These are phyloP conservation scores for Xylaria flabelliformis DNA, from an alignment of 495 filamentous ascomycete genomes.

Conservation along the genomic window DNA sequence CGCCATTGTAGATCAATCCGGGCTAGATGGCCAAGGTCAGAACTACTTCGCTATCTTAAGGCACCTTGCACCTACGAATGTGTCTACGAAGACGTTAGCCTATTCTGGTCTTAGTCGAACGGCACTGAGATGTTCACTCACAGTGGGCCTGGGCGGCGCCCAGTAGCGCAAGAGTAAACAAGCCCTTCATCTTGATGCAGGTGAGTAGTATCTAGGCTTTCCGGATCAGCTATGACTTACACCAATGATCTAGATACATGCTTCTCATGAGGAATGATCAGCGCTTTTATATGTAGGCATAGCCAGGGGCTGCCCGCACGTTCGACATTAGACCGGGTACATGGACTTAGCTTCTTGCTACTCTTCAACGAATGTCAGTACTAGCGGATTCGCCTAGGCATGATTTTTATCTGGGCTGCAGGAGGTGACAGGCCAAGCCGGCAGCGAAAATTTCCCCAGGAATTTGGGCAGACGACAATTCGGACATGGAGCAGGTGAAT, in stretches of 20 bases:
- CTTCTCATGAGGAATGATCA: conserved; percentile 22
- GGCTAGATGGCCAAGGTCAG: conserved; percentile 20
- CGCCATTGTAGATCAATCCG: conserved; percentile 28
- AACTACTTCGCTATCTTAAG: too few species aligned
- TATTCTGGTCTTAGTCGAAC: background rate
- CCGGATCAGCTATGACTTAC: conserved; percentile 8
- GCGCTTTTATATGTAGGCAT: conserved; percentile 23
- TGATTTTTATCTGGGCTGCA: background rate
- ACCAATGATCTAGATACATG: background rate
- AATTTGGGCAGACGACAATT: background rate
- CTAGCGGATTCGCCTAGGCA: background rate
- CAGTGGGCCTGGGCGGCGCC: conserved; percentile 29
- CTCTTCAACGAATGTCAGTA: background rate
- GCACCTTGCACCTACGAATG: conserved; percentile 21
- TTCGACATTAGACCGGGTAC: background rate
- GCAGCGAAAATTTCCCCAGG: background rate
- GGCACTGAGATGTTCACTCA: background rate
- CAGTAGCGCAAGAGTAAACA: conserved; percentile 22
- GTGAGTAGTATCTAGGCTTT: background rate
- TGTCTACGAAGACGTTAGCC: conserved; percentile 24
- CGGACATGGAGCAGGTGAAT: background rate
- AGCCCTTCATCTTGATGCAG: conserved; percentile 26
- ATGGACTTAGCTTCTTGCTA: background rate
- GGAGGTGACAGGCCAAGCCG: background rate
- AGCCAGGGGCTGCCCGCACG: background rate